Conservation (phyloP, 176 grass and related monocot genomes). For the Rhipidocladum racemiflorum region DNA sequence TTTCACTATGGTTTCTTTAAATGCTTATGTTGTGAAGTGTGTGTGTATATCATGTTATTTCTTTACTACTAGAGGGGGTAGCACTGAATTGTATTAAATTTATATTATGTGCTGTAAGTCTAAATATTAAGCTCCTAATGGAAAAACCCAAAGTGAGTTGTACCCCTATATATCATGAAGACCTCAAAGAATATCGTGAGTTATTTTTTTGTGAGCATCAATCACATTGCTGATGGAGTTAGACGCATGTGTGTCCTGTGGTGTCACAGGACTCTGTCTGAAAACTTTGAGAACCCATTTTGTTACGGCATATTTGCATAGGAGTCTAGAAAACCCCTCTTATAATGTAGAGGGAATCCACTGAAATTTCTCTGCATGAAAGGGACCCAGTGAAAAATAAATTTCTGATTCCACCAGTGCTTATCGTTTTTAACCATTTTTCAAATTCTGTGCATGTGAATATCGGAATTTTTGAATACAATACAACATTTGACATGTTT, state of each 20-base stretch:
- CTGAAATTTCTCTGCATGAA: neutral
- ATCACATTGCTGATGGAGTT: neutral
- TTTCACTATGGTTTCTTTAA: neutral
- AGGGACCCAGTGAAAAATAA: neutral
- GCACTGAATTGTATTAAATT: neutral
- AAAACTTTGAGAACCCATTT: slow-evolving; percentile 15
- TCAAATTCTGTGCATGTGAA: neutral
- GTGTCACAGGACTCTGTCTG: neutral
- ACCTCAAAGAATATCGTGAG: neutral
- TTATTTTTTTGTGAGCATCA: neutral
- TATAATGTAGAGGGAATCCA: neutral
- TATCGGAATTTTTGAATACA: no score
- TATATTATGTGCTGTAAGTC: neutral
- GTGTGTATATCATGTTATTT: neutral
- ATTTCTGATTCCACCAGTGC: neutral
- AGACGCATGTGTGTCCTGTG: neutral
- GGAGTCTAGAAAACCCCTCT: neutral
- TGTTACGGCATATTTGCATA: slow-evolving; percentile 5
- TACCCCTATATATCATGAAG: slow-evolving; percentile 5
- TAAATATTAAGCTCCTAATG: neutral
- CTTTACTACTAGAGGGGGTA: neutral
- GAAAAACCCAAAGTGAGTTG: slow-evolving; percentile 7
- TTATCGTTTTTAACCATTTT: neutral
- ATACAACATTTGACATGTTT: no score
- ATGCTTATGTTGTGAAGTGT: neutral